phyloP scores from a whole-genome alignment of 257 asterid species.

The Solanum sitiens region DNA sequence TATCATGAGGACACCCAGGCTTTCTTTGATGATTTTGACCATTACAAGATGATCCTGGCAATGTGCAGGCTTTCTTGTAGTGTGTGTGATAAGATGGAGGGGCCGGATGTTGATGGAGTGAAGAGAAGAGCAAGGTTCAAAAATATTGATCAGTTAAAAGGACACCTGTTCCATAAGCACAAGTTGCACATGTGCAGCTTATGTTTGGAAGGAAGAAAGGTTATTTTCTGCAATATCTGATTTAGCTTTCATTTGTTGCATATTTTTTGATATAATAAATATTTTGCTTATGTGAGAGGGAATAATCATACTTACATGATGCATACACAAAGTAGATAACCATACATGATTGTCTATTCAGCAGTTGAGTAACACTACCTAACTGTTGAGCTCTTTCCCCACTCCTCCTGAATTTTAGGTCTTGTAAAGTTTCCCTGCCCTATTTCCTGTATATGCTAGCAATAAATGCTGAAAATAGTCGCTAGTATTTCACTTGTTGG shows the following conservation, averaged over 20 bases:
- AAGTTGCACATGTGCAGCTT: constrained; percentile 77
- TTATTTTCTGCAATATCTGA: constrained; percentile 2
- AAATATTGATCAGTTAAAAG: constrained; percentile 87
- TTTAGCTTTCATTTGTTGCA: background rate
- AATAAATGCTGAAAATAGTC: background rate
- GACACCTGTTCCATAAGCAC: constrained; percentile 81
- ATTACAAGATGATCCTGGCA: constrained; percentile 91
- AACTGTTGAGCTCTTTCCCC: background rate
- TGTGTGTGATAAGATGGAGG: constrained; percentile 63
- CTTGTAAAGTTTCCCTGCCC: background rate
- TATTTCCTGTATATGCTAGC: background rate
- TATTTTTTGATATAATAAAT: background rate
- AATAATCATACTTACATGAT: background rate
- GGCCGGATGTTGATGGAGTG: constrained; percentile 30
- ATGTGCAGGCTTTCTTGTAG: constrained; percentile 98
- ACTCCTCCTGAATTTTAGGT: background rate
- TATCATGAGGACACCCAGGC: constrained; percentile 91
- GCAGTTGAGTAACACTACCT: background rate
- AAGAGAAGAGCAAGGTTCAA: constrained; percentile 54
- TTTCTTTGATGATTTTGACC: constrained; percentile 82
- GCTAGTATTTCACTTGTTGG: background rate
- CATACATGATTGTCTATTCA: background rate
- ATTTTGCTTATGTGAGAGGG: background rate
- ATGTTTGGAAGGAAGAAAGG: constrained; percentile 99
- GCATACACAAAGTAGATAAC: background rate